Percentiles rank a stretch among this genome's conserved stretches.
These are phyloP conservation scores for Zea mays DNA, from an alignment of 176 grass and related monocot species.

Conservation along the genomic window Zm-B73-REFERENCE-NAM-5.0 NC_050096.1:9712501-9713000, in stretches of 20 bases:
- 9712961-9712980: neutral
- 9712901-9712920: slow-evolving; percentile 50
- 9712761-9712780: slow-evolving; percentile 46
- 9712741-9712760: slow-evolving; percentile 41
- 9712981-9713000: slow-evolving; percentile 4
- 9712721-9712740: slow-evolving; percentile 50
- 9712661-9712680: slow-evolving; percentile 45
- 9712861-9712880: slow-evolving; percentile 44
- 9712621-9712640: slow-evolving; percentile 55
- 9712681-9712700: slow-evolving; percentile 56
- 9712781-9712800: slow-evolving; percentile 44
- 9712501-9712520: slow-evolving; percentile 42
- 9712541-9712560: slow-evolving; percentile 44
- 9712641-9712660: slow-evolving; percentile 57
- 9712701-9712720: slow-evolving; percentile 34
- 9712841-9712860: slow-evolving; percentile 42
- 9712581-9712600: slow-evolving; percentile 58
- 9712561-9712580: slow-evolving; percentile 47
- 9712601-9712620: slow-evolving; percentile 50
- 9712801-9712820: slow-evolving; percentile 21
- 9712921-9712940: slow-evolving; percentile 28
- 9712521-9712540: slow-evolving; percentile 48
- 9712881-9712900: slow-evolving; percentile 51
- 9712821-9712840: slow-evolving; percentile 51
- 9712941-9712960: neutral